These are phyloP conservation scores for Golubevia sp. DNA, from an alignment of 1,284 basidiomycete species.

Conservation along the genomic window DNA sequence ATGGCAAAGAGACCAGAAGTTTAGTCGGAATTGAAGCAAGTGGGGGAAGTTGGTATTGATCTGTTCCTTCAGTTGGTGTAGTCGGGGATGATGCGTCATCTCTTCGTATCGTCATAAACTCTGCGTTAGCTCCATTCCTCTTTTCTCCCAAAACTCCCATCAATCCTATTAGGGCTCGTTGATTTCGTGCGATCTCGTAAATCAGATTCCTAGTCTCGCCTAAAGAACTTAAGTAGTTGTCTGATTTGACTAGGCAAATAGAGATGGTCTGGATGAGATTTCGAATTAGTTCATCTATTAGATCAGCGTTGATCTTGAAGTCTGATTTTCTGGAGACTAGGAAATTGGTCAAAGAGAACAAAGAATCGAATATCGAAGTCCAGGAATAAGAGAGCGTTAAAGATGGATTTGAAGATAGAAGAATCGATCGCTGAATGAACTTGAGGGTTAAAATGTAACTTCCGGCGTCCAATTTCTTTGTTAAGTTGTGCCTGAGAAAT, in stretches of 20 bases:
- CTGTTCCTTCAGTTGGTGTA: background rate
- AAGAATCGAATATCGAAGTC: slow-evolving; percentile 37
- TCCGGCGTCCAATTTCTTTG: slow-evolving; percentile 36
- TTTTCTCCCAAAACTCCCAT: slow-evolving; percentile 2
- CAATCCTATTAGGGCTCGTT: slow-evolving; percentile 15
- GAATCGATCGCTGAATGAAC: slow-evolving; percentile 29
- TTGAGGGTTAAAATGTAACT: slow-evolving; percentile 30
- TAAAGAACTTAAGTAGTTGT: slow-evolving; percentile 27
- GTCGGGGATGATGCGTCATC: background rate
- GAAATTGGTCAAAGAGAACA: slow-evolving; percentile 30
- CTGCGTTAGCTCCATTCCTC: no score
- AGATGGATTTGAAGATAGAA: slow-evolving; percentile 27
- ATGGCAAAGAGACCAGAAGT: slow-evolving; percentile 17
- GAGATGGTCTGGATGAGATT: slow-evolving; percentile 31
- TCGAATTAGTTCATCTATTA: slow-evolving; percentile 20
- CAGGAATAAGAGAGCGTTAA: slow-evolving; percentile 46
- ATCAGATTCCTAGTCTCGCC: slow-evolving; percentile 34
- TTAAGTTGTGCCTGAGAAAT: slow-evolving; percentile 45
- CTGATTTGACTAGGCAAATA: slow-evolving; percentile 28
- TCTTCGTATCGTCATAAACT: no score
- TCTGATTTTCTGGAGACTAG: slow-evolving; percentile 25
- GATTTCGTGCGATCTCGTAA: slow-evolving; percentile 41
- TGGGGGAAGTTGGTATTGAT: background rate
- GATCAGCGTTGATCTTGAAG: slow-evolving; percentile 6
- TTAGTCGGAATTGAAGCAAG: slow-evolving; percentile 15